phyloP scores from a whole-genome alignment of 1,139 yeast genomes.

The Yamadazyma sp. region DNA sequence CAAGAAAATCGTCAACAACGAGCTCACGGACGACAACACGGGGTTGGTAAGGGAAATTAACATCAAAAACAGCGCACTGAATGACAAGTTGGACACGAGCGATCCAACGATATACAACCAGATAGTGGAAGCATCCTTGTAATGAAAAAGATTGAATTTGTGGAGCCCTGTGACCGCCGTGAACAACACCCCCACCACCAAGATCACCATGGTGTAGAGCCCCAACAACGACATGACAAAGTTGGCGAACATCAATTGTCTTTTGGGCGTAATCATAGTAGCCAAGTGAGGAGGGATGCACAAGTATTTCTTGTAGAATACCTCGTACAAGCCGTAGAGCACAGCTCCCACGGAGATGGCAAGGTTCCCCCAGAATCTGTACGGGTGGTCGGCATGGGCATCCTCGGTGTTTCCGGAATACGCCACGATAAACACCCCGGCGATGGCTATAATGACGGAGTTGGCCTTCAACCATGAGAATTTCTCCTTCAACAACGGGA shows the following conservation, averaged over 20 bases:
- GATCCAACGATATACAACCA: conserved; percentile 52
- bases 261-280: conserved; percentile 44
- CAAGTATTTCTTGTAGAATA: conserved; percentile 69
- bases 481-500: conserved; percentile 66
- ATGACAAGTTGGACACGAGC: conserved; percentile 61
- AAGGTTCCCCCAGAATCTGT: conserved; percentile 68
- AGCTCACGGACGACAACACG: conserved; percentile 79
- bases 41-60: conserved; percentile 86
- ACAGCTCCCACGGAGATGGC: conserved; percentile 79
- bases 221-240: conserved; percentile 60
- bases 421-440: conserved; percentile 79
- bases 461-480: conserved; percentile 64
- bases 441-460: conserved; percentile 69
- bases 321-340: conserved; percentile 83
- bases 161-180: conserved; percentile 59
- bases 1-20: conserved; percentile 72
- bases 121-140: conserved; percentile 33
- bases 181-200: conserved; percentile 52
- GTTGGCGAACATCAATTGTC: conserved; percentile 50
- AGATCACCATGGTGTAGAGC: conserved; percentile 48
- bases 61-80: conserved; percentile 72
- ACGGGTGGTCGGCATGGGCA: conserved; percentile 45
- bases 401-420: conserved; percentile 54
- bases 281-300: conserved; percentile 67
- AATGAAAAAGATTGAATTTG: conserved; percentile 54